Base-by-base conservation (phyloP, 345 rosid genomes). In the Jatropha curcas region DNA sequence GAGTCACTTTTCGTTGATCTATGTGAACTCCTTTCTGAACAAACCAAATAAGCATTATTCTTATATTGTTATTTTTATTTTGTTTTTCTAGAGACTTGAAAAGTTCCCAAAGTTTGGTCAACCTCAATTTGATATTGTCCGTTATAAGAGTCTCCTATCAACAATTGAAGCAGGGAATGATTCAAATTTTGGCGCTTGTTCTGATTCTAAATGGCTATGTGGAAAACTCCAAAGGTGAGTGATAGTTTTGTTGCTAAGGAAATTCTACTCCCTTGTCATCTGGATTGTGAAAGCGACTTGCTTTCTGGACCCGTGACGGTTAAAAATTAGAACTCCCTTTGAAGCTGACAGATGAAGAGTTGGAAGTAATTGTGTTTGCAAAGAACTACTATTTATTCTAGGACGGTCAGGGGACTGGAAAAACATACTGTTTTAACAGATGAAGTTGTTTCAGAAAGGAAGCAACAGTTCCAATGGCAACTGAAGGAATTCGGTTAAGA, bases 341-440 rank as follows among this genome's bases (percentile, higher is more conserved):
- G 89, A 86, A 82, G 81, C n/a, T 81, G 24, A 83, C 87, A 1
- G 83, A 74, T 39, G 82, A 86, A 58, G 86, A 84, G 46, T 31
- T 30, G 7, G 84, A 81, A 56, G 81, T 88, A 9, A 82, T 86
- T 39, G 22, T 35, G 48, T 83, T 71, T 16, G n/a, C 83, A 70
- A 8, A 77, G 67, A 81, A 86, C 85, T 67, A 79, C 82, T 10
- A 83, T n/a, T 88, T 56, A 73, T 86, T 13, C 71, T 83, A 33
- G 92, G 92, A 45, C 68, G 88, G 43, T 88, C 90, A 3, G 92
- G 92, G n/a, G 4, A 88, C 86, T 0, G 92, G 92, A 4, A 88
- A 88, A 74, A 88, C 90, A 8, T n/a, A 88, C 88, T 0, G 79
- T 86, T 39, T 41, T 86, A 33, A 84, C 84, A 0, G n/a, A 81